Conservation (phyloP, 2,329 filamentous ascomycete genomes). For the Ascochyta fabae region DNA sequence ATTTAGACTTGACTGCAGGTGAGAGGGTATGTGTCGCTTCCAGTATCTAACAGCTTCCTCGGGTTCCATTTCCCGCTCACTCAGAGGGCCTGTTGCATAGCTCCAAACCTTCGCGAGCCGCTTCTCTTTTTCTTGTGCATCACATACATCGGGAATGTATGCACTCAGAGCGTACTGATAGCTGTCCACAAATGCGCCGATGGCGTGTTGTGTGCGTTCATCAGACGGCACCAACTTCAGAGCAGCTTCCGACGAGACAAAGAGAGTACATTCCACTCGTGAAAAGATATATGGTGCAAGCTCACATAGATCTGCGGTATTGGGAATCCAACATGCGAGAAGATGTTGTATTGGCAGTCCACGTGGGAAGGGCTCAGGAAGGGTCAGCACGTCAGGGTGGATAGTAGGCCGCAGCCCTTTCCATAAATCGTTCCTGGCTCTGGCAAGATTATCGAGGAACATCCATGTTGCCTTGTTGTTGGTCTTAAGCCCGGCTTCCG, state of each 20-base stretch:
- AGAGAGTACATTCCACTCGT: constrained; percentile 29
- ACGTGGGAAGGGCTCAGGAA: constrained; percentile 40
- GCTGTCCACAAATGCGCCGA: constrained; percentile 45
- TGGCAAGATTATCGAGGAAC: constrained; percentile 48
- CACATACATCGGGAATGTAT: constrained; percentile 24
- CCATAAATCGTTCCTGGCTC: constrained; percentile 44
- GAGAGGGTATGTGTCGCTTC: constrained; percentile 7
- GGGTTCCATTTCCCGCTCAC: constrained; percentile 31
- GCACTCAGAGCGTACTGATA: constrained; percentile 38
- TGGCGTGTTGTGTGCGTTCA: constrained; percentile 31
- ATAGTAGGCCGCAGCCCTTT: constrained; percentile 26
- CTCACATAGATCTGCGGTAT: constrained; percentile 10
- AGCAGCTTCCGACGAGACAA: constrained; percentile 25
- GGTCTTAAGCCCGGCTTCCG: constrained; percentile 12
- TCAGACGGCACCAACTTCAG: constrained; percentile 28
- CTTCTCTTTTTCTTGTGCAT: constrained; percentile 16
- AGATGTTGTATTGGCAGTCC: constrained; percentile 46
- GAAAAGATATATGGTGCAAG: constrained; percentile 36
- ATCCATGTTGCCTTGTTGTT: constrained; percentile 21
- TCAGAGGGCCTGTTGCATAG: constrained; percentile 37
- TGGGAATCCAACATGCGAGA: constrained; percentile 22
- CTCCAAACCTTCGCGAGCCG: constrained; percentile 35
- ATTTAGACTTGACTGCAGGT: constrained; percentile 2
- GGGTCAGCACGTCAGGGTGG: constrained; percentile 28
- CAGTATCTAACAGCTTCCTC: constrained; percentile 43